A percentile compares a stretch with the other conserved stretches of the same genome.
phyloP scores from a whole-genome alignment of 2,329 filamentous ascomycete genomes.

The Hypoxylon sp. region DNA sequence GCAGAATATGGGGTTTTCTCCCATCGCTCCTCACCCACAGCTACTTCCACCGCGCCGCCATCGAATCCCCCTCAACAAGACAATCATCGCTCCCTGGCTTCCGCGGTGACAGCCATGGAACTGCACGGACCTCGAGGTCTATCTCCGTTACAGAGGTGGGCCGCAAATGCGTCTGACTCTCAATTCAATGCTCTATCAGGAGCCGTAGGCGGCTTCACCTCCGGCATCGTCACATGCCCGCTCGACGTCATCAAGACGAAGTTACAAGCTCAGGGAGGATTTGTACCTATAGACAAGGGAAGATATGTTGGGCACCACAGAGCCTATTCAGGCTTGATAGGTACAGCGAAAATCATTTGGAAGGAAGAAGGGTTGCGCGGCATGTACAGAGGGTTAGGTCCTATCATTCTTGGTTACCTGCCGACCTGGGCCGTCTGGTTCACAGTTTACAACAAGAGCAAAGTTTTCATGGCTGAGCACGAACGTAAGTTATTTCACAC shows the following conservation, averaged over 20 bases:
- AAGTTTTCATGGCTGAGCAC: slow-evolving; percentile 76
- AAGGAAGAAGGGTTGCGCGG: slow-evolving; percentile 88
- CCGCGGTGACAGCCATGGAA: slow-evolving; percentile 49
- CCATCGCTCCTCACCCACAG: slow-evolving; percentile 44
- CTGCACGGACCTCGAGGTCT: slow-evolving; percentile 49
- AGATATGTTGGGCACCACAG: slow-evolving; percentile 63
- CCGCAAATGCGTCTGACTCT: slow-evolving; percentile 67
- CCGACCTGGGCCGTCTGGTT: slow-evolving; percentile 99
- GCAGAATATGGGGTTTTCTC: slow-evolving; percentile 55
- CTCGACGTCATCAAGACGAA: slow-evolving; percentile 99
- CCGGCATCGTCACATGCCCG: slow-evolving; percentile 93
- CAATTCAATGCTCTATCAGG: slow-evolving; percentile 88
- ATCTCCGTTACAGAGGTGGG: slow-evolving; percentile 68
- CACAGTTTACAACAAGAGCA: slow-evolving; percentile 93
- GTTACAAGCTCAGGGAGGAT: slow-evolving; percentile 92
- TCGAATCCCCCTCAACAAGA: slow-evolving; percentile 38
- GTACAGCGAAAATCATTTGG: slow-evolving; percentile 89
- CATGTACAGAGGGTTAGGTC: slow-evolving; percentile 92
- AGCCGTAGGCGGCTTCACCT: slow-evolving; percentile 89
- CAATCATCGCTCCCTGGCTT: slow-evolving; percentile 32
- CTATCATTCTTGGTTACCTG: slow-evolving; percentile 94
- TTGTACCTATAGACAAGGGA: slow-evolving; percentile 66
- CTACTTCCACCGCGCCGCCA: slow-evolving; percentile 47
- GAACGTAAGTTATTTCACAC: slow-evolving; percentile 66
- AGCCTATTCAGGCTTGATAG: slow-evolving; percentile 88